These are phyloP conservation scores for Incumbomyces delicatus DNA, from an alignment of 2,329 filamentous ascomycete species.

Conservation along the genomic window DNA sequence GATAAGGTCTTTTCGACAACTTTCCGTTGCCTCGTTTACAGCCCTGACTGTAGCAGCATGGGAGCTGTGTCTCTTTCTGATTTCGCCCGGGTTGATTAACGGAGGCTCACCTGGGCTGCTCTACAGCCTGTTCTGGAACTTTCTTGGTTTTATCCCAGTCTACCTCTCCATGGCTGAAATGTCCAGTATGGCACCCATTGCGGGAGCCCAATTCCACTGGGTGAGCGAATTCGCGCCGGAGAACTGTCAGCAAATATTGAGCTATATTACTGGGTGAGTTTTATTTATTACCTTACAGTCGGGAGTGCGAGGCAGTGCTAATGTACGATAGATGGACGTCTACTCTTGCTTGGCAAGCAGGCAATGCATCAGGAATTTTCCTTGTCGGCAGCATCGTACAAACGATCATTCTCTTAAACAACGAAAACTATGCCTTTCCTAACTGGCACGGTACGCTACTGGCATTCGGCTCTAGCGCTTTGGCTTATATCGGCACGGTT, in stretches of 20 bases:
- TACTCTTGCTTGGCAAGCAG: constrained; percentile 42
- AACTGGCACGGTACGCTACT: constrained; percentile 43
- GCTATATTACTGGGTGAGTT: constrained; percentile 40
- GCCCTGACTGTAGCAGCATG: constrained; percentile 9
- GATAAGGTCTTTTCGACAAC: constrained; percentile 9
- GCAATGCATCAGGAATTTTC: constrained; percentile 39
- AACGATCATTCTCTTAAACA: constrained; percentile 33
- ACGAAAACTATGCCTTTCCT: constrained; percentile 31
- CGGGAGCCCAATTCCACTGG: constrained; percentile 41
- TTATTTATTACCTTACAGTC: background rate
- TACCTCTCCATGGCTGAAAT: constrained; percentile 8
- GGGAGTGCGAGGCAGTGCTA: too few relatives aligned
- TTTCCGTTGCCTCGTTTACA: constrained; percentile 11
- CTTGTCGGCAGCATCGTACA: constrained; percentile 41
- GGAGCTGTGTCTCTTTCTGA: constrained; percentile 11
- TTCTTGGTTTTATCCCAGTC: constrained; percentile 12
- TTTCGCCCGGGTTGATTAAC: constrained; percentile 8
- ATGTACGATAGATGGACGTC: constrained; percentile 36
- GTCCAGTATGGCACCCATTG: background rate
- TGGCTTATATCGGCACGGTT: constrained; percentile 36
- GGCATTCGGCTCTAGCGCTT: constrained; percentile 35
- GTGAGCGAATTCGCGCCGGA: constrained; percentile 26
- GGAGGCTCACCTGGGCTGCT: constrained; percentile 11
- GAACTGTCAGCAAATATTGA: constrained; percentile 42
- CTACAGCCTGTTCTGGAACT: constrained; percentile 12